These are phyloP conservation scores for Lecanicillium sp. DNA, from an alignment of 2,329 filamentous ascomycete genomes.

Conservation along the genomic window DNA sequence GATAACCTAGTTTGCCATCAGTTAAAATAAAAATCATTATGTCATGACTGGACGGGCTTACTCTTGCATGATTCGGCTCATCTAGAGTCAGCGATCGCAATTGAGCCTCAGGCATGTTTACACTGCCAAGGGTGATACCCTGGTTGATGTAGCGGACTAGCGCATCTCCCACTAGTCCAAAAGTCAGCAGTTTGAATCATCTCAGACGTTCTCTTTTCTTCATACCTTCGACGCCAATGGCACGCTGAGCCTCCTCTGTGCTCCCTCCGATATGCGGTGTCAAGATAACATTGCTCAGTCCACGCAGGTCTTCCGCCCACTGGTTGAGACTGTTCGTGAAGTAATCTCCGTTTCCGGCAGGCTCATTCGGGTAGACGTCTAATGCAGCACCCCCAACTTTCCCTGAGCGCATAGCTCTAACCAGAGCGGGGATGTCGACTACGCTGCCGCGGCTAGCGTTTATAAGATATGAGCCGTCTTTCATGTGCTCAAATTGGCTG, in stretches of 20 bases:
- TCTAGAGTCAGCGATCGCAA: constrained; percentile 86
- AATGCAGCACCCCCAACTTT: constrained; percentile 92
- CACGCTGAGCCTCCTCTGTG: constrained; percentile 94
- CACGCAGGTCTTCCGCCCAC: constrained; percentile 80
- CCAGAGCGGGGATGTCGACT: constrained; percentile 86
- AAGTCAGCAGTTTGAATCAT: constrained; percentile 14
- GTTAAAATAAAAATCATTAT: constrained; percentile 1
- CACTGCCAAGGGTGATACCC: constrained; percentile 81
- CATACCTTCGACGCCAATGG: constrained; percentile 80
- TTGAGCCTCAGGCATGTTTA: constrained; percentile 94
- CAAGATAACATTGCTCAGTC: constrained; percentile 85
- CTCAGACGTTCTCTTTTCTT: not conserved
- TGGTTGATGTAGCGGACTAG: constrained; percentile 94
- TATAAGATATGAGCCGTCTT: constrained; percentile 85
- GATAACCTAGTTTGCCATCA: constrained; percentile 54
- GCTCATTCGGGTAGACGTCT: constrained; percentile 93
- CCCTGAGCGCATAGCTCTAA: constrained; percentile 77
- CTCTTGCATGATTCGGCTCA: constrained; percentile 81
- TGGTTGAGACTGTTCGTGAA: constrained; percentile 78
- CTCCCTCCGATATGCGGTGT: constrained; percentile 96
- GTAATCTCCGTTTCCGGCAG: constrained; percentile 88
- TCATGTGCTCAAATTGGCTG: constrained; percentile 79
- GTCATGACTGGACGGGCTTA: too few species aligned
- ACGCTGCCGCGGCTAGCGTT: constrained; percentile 93
- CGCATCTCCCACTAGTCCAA: constrained; percentile 66